Conservation (phyloP, 441 rosid species). For the Jatropha podagrica region DNA sequence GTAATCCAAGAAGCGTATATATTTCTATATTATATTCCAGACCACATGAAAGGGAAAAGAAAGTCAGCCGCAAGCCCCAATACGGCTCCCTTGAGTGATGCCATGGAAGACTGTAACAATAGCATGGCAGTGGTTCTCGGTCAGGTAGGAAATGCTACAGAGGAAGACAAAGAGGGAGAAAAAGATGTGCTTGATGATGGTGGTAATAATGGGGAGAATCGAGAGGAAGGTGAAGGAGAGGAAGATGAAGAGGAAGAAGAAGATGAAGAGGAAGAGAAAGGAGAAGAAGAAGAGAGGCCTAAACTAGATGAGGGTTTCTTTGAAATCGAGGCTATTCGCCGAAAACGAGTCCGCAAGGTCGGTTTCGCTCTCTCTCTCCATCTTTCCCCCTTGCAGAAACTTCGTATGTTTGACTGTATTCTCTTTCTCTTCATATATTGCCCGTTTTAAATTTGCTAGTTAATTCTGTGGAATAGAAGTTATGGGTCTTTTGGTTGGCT, state of each 20-base stretch:
- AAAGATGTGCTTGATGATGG: constrained; percentile 24
- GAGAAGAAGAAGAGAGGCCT: constrained; percentile 54
- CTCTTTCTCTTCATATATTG: background rate
- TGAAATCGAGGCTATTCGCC: constrained; percentile 97
- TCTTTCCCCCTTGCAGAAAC: background rate
- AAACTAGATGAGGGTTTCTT: constrained; percentile 90
- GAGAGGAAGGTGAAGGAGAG: constrained; percentile 33
- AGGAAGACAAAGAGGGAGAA: constrained; percentile 28
- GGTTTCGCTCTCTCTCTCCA: background rate
- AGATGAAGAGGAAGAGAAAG: constrained; percentile 31
- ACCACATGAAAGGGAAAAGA: constrained; percentile 31
- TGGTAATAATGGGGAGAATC: constrained; percentile 32
- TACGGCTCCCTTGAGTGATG: constrained; percentile 3
- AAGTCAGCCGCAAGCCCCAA: constrained; percentile 21
- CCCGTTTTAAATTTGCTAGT: background rate
- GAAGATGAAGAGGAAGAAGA: constrained; percentile 40
- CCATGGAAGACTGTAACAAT: constrained; percentile 25
- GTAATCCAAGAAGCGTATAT: too few relatives aligned
- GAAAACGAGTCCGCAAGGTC: constrained; percentile 89
- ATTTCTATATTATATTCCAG: too few relatives aligned
- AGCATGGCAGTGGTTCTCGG: constrained; percentile 11
- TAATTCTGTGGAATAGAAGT: background rate
- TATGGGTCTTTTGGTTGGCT: background rate
- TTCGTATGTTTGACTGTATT: background rate
- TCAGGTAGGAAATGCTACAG: constrained; percentile 23